Evolutionary conservation across 345 rosid species (phyloP).

Genomic region (Citrus sinensis): DNA sequence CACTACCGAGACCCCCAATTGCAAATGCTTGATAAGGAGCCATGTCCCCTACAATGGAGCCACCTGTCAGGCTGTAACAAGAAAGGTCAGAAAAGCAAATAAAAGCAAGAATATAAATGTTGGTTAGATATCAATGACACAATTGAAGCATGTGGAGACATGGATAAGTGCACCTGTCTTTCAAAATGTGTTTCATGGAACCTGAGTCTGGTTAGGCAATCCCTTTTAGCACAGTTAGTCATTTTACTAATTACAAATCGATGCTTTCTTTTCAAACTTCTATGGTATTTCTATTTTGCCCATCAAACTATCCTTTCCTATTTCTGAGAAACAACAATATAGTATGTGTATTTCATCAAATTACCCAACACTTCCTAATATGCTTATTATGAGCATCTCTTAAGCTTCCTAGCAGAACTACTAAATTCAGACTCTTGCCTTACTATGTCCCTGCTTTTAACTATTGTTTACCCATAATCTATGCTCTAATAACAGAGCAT

Average conservation of each 20-base stretch:
- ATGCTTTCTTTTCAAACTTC: not conserved
- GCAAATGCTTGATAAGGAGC: slow-evolving; percentile 99
- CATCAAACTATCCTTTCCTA: not conserved
- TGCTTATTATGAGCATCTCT: slow-evolving; percentile 5
- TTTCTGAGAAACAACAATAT: not conserved
- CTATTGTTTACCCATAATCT: not conserved
- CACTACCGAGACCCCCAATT: slow-evolving; percentile 84
- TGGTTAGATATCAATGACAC: not conserved
- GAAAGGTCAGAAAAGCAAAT: slow-evolving; percentile 28
- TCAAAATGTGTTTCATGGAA: not conserved
- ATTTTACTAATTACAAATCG: not conserved
- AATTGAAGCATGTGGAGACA: not conserved
- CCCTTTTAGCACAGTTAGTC: not conserved
- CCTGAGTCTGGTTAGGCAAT: not conserved
- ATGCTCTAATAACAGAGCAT: slow-evolving; percentile 4
- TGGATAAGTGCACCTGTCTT: not conserved
- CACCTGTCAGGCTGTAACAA: slow-evolving; percentile 77
- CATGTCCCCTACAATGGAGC: slow-evolving; percentile 98
- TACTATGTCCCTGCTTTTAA: not conserved
- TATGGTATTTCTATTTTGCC: not conserved
- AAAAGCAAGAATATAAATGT: not conserved
- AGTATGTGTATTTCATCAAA: not conserved
- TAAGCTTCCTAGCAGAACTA: slow-evolving; percentile 3
- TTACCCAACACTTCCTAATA: not conserved
- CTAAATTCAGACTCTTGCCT: not conserved